Conservation (phyloP, 1,139 yeast species). For the Protomyces macrosporus region DNA sequence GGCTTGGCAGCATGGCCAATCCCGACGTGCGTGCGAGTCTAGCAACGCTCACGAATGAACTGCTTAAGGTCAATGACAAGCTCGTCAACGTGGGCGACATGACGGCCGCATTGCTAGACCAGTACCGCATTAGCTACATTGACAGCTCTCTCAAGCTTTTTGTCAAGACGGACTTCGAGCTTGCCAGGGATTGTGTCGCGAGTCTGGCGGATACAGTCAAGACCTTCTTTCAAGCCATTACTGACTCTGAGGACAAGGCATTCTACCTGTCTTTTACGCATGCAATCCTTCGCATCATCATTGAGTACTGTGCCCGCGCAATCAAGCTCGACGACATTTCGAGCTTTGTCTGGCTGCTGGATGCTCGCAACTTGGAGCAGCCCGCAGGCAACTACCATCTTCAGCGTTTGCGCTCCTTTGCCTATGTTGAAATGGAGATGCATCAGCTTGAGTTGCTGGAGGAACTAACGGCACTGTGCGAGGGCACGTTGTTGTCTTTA, state of each 20-base stretch:
- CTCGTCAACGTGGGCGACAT: background rate
- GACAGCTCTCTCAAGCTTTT: background rate
- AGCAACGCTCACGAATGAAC: constrained; percentile 9
- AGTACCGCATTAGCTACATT: background rate
- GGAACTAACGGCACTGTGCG: background rate
- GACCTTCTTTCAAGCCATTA: background rate
- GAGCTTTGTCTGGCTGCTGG: background rate
- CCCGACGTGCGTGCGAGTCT: constrained; percentile 11
- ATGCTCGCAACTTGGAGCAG: background rate
- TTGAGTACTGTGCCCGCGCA: background rate
- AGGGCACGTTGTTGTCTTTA: background rate
- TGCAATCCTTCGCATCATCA: background rate
- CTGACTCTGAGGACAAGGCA: background rate
- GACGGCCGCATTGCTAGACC: background rate
- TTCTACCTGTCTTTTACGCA: background rate
- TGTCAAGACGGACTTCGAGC: background rate
- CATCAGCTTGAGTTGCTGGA: no score
- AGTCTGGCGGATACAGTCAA: background rate
- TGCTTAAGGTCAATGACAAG: background rate
- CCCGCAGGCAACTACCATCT: background rate
- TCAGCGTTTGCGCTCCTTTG: background rate
- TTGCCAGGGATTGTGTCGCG: background rate
- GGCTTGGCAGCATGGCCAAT: constrained; percentile 2
- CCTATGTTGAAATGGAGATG: background rate
- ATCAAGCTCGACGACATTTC: background rate